phyloP scores from a whole-genome alignment of 495 filamentous ascomycete species.

The Neurospora sublineolata region DNA sequence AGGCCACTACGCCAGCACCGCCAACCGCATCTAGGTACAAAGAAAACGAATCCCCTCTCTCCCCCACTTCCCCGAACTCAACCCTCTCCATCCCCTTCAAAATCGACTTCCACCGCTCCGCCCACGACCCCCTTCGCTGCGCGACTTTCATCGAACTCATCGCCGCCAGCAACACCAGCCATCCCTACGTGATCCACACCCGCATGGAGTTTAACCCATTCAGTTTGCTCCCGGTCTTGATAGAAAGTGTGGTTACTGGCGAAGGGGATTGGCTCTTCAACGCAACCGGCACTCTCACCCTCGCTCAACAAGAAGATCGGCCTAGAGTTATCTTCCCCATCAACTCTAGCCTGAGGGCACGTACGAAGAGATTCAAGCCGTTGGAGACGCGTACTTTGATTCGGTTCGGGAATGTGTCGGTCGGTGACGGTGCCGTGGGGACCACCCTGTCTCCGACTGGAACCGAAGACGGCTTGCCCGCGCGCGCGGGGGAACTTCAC shows the following conservation, averaged over 20 bases:
- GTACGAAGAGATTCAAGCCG: constrained; percentile 25
- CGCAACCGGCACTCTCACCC: too few relatives aligned
- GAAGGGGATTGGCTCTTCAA: too few relatives aligned
- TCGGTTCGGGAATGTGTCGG: too few relatives aligned
- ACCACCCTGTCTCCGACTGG: constrained; percentile 21
- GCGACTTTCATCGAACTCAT: constrained; percentile 39
- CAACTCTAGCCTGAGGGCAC: too few relatives aligned
- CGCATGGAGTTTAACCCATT: constrained; percentile 16
- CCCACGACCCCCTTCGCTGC: constrained; percentile 29
- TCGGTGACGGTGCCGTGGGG: too few relatives aligned
- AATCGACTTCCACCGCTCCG: constrained; percentile 12
- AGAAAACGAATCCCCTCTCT: neutral
- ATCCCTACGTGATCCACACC: constrained; percentile 29
- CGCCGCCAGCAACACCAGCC: constrained; percentile 20
- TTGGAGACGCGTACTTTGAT: constrained; percentile 30
- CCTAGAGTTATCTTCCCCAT: too few relatives aligned
- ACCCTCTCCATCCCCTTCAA: constrained; percentile 7
- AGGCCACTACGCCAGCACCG: neutral
- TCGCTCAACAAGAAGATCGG: too few relatives aligned
- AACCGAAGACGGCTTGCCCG: constrained; percentile 25
- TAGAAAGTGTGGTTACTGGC: too few relatives aligned
- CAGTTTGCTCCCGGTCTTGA: constrained; percentile 20
- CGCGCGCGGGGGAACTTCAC: neutral
- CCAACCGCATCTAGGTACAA: neutral
- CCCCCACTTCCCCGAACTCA: neutral